A percentile compares a stretch with the other conserved stretches of the same genome.
These are phyloP conservation scores for Trichoderma endophyticum DNA, from an alignment of 2,329 filamentous ascomycete genomes.

Conservation along the genomic window DNA sequence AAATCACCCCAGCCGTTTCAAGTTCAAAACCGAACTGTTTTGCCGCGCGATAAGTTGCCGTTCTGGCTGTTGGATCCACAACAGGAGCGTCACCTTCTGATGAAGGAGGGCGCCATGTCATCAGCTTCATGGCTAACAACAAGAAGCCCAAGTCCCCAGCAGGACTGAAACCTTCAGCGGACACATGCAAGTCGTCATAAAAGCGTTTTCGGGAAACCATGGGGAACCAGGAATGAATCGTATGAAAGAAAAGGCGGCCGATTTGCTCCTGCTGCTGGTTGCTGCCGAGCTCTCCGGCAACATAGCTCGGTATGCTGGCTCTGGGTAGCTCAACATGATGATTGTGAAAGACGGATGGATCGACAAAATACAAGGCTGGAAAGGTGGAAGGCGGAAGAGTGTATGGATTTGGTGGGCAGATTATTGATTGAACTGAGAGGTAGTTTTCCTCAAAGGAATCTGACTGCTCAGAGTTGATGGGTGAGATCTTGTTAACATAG, in stretches of 20 bases:
- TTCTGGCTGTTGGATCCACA: neutral
- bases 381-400: neutral
- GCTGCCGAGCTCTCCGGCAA: neutral
- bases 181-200: neutral
- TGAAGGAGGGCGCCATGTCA: constrained; percentile 1
- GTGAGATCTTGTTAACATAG: neutral
- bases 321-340: neutral
- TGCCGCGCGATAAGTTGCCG: neutral
- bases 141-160: neutral
- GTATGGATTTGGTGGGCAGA: neutral
- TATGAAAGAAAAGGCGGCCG: neutral
- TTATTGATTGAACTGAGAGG: neutral
- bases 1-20: neutral
- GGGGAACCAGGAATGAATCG: neutral
- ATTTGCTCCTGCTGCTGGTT: neutral
- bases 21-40: neutral
- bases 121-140: neutral
- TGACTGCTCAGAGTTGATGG: neutral
- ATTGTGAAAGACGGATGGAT: constrained; percentile 3
- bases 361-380: neutral
- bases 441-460: neutral
- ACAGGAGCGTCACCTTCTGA: neutral
- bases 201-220: constrained; percentile 1
- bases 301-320: neutral
- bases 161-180: neutral